phyloP scores from a whole-genome alignment of 805 yeast genomes.

The Schizosaccharomyces osmophilus region DNA sequence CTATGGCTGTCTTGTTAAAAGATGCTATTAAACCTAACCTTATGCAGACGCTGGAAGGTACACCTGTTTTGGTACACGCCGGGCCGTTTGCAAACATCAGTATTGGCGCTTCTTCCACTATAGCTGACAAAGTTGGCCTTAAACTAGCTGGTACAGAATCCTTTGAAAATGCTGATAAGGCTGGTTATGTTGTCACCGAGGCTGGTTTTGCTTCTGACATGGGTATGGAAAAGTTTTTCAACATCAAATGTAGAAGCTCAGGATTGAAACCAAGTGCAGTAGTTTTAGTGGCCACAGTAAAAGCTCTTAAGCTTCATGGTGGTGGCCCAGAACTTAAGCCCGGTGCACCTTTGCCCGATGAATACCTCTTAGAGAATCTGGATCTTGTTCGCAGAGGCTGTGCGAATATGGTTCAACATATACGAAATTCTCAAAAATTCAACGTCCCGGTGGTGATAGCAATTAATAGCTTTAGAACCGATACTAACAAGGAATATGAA shows the following conservation, averaged over 20 bases:
- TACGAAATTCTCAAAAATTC: slow-evolving; percentile 56
- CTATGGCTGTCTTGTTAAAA: slow-evolving; percentile 76
- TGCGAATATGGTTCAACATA: slow-evolving; percentile 75
- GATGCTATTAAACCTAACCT: slow-evolving; percentile 90
- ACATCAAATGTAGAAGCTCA: slow-evolving; percentile 82
- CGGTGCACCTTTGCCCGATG: slow-evolving; percentile 69
- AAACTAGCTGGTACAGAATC: slow-evolving; percentile 26
- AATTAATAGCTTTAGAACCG: slow-evolving; percentile 65
- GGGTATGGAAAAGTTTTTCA: slow-evolving; percentile 96
- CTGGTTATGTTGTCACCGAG: slow-evolving; percentile 83
- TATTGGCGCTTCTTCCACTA: slow-evolving; percentile 83
- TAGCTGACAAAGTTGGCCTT: slow-evolving; percentile 81
- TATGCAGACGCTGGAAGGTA: slow-evolving; percentile 94
- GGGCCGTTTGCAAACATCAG: slow-evolving; percentile 96
- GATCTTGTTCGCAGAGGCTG: slow-evolving; percentile 59
- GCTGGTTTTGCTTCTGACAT: slow-evolving; percentile 97
- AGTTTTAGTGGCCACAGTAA: slow-evolving; percentile 81
- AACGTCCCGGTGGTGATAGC: slow-evolving; percentile 90
- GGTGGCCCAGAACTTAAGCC: slow-evolving; percentile 97
- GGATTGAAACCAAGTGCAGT: slow-evolving; percentile 74
- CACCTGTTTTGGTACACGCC: slow-evolving; percentile 92
- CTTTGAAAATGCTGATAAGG: slow-evolving; percentile 18
- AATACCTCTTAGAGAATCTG: slow-evolving; percentile 55
- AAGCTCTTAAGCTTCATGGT: slow-evolving; percentile 92
- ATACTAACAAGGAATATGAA: slow-evolving; percentile 56